Percentiles rank a stretch among this genome's conserved stretches.
These are phyloP conservation scores for Russula dissimulans DNA, from an alignment of 768 basidiomycete genomes.

Conservation along the genomic window DNA sequence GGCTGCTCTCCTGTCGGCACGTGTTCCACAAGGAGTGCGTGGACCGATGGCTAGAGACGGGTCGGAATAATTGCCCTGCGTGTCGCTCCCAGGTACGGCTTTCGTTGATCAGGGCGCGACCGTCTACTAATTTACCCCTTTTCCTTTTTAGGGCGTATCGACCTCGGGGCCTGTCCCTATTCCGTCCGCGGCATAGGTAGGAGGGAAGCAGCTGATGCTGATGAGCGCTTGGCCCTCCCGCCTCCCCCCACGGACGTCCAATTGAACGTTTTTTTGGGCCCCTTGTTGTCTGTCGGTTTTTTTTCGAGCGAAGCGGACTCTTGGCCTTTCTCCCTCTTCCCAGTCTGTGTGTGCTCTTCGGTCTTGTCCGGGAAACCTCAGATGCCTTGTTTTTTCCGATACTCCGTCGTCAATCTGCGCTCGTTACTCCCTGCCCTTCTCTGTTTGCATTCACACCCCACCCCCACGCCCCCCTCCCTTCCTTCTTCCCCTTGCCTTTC, in stretches of 20 bases:
- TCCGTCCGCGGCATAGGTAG: neutral
- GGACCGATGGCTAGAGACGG: conserved; percentile 38
- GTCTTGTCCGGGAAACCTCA: too few species aligned
- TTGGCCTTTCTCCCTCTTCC: neutral
- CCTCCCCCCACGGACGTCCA: neutral
- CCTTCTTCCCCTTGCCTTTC: too few species aligned
- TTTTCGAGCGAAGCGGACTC: neutral
- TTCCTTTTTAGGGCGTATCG: neutral
- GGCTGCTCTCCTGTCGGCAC: conserved; percentile 76
- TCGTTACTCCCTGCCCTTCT: too few species aligned
- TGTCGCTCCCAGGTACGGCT: conserved; percentile 64
- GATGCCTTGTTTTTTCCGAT: too few species aligned
- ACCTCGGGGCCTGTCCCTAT: neutral
- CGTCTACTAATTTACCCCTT: too few species aligned
- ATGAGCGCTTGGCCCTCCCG: too few species aligned
- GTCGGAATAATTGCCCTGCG: conserved; percentile 86
- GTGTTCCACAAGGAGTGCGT: conserved; percentile 87
- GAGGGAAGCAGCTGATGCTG: too few species aligned
- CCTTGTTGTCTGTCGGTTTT: neutral
- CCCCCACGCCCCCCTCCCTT: too few species aligned
- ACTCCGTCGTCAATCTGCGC: too few species aligned
- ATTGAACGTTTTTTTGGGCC: neutral
- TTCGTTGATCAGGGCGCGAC: neutral
- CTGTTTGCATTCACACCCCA: too few species aligned
- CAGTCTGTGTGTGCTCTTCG: neutral